Evolutionary conservation across 169 alveolate genomes (phyloP).

Genomic region (Plasmodium chabaudi): DNA sequence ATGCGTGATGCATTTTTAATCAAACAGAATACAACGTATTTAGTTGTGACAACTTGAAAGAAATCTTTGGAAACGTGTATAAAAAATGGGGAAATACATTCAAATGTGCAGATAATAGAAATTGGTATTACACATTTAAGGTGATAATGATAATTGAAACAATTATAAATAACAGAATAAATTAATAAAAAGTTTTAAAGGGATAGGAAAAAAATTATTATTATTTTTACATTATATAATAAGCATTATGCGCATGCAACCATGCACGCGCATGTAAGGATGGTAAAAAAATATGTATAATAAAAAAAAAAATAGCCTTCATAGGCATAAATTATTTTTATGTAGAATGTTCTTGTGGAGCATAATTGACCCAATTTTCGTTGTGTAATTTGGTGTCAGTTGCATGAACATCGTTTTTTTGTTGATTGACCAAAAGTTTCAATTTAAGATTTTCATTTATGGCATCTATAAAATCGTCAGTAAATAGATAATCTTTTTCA

Average conservation of each 20-base stretch:
- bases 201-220: no score
- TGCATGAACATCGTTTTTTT: slow-evolving; percentile 39
- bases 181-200: no score
- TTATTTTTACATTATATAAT: no score
- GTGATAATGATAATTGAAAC: no score
- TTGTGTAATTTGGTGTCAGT: slow-evolving; percentile 68
- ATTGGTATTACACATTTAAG: no score
- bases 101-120: no score
- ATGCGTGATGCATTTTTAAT: no score
- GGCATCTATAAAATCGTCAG: slow-evolving; percentile 79
- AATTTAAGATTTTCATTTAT: slow-evolving; percentile 77
- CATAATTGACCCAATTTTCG: slow-evolving; percentile 82
- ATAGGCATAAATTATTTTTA: background rate
- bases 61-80: no score
- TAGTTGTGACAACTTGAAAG: no score
- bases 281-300: background rate
- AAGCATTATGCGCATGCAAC: background rate
- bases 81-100: no score
- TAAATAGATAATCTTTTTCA: slow-evolving; percentile 76
- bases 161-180: no score
- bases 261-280: background rate
- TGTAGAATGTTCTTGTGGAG: slow-evolving; percentile 82
- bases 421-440: slow-evolving; percentile 68
- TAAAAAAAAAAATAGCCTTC: background rate
- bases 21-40: no score